phyloP scores from a whole-genome alignment of 164 flowering plant species.

The grape (Vitis vinifera) region DNA sequence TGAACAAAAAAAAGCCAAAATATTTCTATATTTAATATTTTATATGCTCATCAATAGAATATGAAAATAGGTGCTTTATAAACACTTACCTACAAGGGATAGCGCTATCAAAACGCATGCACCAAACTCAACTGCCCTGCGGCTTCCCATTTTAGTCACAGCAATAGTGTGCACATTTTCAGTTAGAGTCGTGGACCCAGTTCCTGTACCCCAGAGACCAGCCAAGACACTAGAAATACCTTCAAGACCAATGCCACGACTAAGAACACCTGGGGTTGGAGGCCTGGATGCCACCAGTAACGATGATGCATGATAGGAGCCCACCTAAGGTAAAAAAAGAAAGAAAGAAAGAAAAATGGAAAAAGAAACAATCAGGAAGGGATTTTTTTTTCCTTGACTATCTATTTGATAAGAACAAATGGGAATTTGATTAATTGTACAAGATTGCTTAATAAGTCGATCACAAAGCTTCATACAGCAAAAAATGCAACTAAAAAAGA shows the following conservation, averaged over 20 bases:
- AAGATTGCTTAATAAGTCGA: no score
- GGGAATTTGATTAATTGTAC: no score
- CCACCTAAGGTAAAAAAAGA: slow-evolving; percentile 58
- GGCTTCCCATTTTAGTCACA: slow-evolving; percentile 98
- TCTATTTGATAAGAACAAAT: no score
- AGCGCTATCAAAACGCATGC: slow-evolving; percentile 75
- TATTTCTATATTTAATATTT: neutral
- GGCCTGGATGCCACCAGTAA: slow-evolving; percentile 94
- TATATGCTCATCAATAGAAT: neutral
- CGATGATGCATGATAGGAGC: slow-evolving; percentile 98
- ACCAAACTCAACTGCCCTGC: slow-evolving; percentile 91
- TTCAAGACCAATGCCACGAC: slow-evolving; percentile 96
- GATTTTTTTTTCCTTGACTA: no score
- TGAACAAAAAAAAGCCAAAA: neutral
- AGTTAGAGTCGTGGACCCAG: slow-evolving; percentile 88
- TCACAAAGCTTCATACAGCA: no score
- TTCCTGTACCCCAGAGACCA: slow-evolving; percentile 99
- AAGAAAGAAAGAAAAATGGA: neutral
- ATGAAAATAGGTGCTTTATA: neutral
- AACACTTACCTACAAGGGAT: slow-evolving; percentile 79
- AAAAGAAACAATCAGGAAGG: no score
- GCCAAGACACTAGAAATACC: slow-evolving; percentile 88
- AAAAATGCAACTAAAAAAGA: no score
- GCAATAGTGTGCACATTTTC: slow-evolving; percentile 99
- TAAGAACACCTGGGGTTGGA: slow-evolving; percentile 91